Evolutionary conservation across 495 filamentous ascomycete genomes (phyloP).

Genomic region (Tuber indicum): DNA sequence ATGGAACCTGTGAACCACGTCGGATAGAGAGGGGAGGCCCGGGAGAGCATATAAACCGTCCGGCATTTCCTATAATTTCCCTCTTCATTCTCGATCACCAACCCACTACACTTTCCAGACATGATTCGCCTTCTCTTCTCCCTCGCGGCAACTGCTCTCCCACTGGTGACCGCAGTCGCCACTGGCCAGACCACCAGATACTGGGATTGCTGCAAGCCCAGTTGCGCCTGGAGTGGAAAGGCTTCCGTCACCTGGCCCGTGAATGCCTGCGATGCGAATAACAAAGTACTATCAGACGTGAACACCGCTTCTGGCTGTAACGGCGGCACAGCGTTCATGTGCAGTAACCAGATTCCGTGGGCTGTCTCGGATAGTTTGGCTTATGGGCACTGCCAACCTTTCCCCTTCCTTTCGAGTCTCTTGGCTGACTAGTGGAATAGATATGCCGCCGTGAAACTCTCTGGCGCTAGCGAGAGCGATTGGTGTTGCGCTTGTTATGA

Average conservation of each 20-base stretch:
- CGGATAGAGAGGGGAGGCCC: background rate
- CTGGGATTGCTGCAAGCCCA: conserved; percentile 67
- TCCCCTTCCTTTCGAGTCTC: background rate
- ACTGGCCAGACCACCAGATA: conserved; percentile 46
- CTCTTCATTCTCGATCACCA: background rate
- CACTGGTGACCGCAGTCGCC: conserved; percentile 19
- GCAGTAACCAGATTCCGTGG: conserved; percentile 58
- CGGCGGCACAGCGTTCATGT: conserved; percentile 58
- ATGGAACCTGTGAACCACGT: background rate
- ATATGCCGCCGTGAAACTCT: conserved; percentile 52
- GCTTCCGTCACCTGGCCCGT: conserved; percentile 47
- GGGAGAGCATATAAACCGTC: background rate
- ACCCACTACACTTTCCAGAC: background rate
- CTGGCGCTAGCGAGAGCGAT: conserved; percentile 48
- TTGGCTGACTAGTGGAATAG: background rate
- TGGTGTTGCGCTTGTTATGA: conserved; percentile 68
- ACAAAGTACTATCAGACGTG: conserved; percentile 45
- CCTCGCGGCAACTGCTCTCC: conserved; percentile 14
- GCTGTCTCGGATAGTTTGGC: conserved; percentile 52
- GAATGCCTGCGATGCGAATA: conserved; percentile 53
- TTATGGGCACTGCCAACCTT: conserved; percentile 55
- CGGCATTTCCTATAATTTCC: background rate
- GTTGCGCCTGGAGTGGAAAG: conserved; percentile 58
- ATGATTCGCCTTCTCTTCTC: conserved; percentile 22
- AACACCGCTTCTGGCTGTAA: conserved; percentile 47